A percentile compares a stretch with the other conserved stretches of the same genome.
phyloP scores from a whole-genome alignment of 2,329 filamentous ascomycete genomes.

The Epichloe scottii region DNA sequence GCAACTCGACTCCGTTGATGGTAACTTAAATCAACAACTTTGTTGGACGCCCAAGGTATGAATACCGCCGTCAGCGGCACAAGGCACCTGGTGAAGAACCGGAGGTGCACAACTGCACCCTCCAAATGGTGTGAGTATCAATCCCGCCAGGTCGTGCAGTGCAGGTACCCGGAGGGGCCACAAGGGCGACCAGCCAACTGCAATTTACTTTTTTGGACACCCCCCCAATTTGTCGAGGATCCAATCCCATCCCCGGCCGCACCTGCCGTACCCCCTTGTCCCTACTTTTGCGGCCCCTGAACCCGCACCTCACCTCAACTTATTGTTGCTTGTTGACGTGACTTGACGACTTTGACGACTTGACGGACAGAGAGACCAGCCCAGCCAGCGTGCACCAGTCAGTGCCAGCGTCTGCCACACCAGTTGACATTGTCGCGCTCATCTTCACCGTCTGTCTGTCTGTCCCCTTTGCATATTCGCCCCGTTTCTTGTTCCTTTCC shows the following conservation, averaged over 20 bases:
- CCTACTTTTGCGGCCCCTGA: not conserved
- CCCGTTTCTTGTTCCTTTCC: not conserved
- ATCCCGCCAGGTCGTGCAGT: not conserved
- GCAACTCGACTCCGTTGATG: too few species aligned
- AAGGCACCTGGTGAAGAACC: too few species aligned
- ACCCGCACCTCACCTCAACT: not conserved
- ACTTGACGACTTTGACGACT: not conserved
- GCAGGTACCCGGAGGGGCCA: not conserved
- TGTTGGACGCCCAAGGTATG: too few species aligned
- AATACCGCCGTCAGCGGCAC: too few species aligned
- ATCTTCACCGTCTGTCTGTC: not conserved
- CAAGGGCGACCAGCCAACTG: not conserved
- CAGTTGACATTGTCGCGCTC: not conserved
- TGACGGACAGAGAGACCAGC: not conserved
- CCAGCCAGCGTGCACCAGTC: not conserved
- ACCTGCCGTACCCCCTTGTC: not conserved
- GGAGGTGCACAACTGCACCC: too few species aligned
- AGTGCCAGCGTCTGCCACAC: not conserved
- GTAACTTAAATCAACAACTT: too few species aligned
- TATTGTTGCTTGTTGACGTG: not conserved
- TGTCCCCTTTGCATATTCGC: too few species aligned
- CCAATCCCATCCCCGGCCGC: not conserved
- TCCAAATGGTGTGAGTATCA: not conserved
- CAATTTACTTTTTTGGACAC: slow-evolving; percentile 2
- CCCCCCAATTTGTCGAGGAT: not conserved